Base-by-base conservation (phyloP, 805 yeast genomes). In the Tetrapisispora nanseiensis region DNA sequence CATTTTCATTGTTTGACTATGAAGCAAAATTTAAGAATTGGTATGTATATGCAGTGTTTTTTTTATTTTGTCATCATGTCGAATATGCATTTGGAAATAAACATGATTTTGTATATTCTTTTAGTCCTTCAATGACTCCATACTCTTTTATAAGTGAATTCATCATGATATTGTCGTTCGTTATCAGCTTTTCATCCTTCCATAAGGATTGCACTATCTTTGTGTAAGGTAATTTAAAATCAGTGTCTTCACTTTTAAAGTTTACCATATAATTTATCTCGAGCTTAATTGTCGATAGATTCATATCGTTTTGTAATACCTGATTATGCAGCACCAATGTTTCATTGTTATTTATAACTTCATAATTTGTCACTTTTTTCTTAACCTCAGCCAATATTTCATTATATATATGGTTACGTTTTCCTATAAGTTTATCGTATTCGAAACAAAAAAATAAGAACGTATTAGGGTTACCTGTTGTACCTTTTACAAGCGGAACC, bases 371-470 rank as follows among this genome's bases (percentile, higher is more conserved):
- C 18, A 34, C 24, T 24, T 33, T 32, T 16, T 34, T 21, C 16
- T 34, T 29, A 19, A 41, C 12, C 6, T 8, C 32, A 18, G 28
- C 23, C 8, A 33, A 12, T 18, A 40, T 6, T 3, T 23, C 24
- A 6, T 34, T 31, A 4, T 51, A 32, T 19, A 54, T 27, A 12
- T 16, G 37, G 4, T 37, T 16, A 22, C 57, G 44, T 27, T 43
- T 48, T 16, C 16, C 21, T 13, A 44, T 37, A 10, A 58, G 34
- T 42, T 55, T 47, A 28, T 54, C 53, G 37, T 41, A 51, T 40
- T 58, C 62, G 40, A 42, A 40, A 15, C 56, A 51, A n/a, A 47
- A 48, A 32, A 54, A 47, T n/a, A 58, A 40, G 2, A 58, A 37
- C 9, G 40, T n/a, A 10, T 41, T 44, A 2, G 54, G 46, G 24